Evolutionary conservation across 2,329 filamentous ascomycete species (phyloP).

Genomic region (Colletotrichum phormii): DNA sequence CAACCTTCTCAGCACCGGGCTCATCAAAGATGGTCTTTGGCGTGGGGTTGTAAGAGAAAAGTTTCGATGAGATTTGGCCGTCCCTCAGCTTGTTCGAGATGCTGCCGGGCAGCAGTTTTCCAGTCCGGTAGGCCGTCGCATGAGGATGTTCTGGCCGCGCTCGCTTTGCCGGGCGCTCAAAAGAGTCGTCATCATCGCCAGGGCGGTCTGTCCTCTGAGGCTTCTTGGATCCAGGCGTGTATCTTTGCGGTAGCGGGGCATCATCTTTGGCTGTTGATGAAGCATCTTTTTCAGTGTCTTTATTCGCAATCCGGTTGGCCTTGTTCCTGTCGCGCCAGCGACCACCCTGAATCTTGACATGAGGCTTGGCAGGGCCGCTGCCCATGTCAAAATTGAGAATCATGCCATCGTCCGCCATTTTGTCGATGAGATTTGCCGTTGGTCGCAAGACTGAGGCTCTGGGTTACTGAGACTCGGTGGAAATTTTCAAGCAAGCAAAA

Average conservation of each 20-base stretch:
- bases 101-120: conserved; percentile 50
- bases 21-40: conserved; percentile 73
- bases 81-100: conserved; percentile 42
- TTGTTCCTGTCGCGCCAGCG: conserved; percentile 89
- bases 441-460: conserved; percentile 12
- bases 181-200: conserved; percentile 44
- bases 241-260: conserved; percentile 27
- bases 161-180: conserved; percentile 56
- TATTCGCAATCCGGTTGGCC: conserved; percentile 73
- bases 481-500: conserved; percentile 30
- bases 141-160: conserved; percentile 50
- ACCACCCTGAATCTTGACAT: conserved; percentile 84
- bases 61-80: conserved; percentile 82
- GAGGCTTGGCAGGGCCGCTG: conserved; percentile 71
- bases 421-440: conserved; percentile 31
- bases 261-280: conserved; percentile 41
- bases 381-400: conserved; percentile 90
- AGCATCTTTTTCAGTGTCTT: conserved; percentile 43
- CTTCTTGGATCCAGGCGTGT: conserved; percentile 29
- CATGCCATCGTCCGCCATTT: conserved; percentile 95
- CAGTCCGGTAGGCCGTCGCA: conserved; percentile 47
- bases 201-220: conserved; percentile 38
- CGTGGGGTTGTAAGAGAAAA: conserved; percentile 90
- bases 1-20: conserved; percentile 50
- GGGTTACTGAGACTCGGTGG: not conserved